Evolutionary conservation across 306 rosid species (phyloP).

Genomic region (Psophocarpus tetragonolobus): DNA sequence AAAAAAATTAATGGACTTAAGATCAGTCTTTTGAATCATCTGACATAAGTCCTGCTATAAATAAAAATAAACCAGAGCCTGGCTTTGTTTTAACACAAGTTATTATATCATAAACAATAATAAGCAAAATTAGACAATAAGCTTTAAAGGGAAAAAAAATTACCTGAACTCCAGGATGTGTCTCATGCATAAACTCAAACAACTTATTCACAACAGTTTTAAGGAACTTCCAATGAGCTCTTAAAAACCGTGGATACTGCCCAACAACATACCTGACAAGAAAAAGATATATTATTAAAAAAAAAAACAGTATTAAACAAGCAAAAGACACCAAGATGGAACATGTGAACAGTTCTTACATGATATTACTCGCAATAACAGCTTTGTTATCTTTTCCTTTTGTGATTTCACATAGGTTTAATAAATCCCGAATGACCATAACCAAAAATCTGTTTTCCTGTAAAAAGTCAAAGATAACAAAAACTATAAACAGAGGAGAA

Average conservation of each 20-base stretch:
- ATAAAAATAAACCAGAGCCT: neutral
- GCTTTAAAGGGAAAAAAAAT: constrained; percentile 10
- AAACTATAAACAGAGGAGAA: constrained; percentile 4
- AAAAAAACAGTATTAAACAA: neutral
- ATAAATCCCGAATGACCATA: constrained; percentile 96
- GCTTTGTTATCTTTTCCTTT: constrained; percentile 99
- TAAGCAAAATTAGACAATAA: neutral
- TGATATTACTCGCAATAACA: constrained; percentile 97
- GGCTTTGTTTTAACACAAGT: neutral
- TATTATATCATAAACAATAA: neutral
- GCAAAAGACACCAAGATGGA: neutral
- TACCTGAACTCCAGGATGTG: constrained; percentile 99
- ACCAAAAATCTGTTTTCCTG: constrained; percentile 99
- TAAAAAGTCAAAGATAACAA: constrained; percentile 29
- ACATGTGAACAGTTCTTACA: constrained; percentile 51
- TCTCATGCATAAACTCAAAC: constrained; percentile 99
- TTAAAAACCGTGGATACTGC: constrained; percentile 90
- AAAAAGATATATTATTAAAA: neutral
- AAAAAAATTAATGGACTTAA: neutral
- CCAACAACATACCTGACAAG: constrained; percentile 94
- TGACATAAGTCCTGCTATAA: neutral
- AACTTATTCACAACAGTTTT: constrained; percentile 95
- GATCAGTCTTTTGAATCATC: neutral
- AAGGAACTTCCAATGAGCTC: constrained; percentile 98
- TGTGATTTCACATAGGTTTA: constrained; percentile 91